A percentile compares a stretch with the other conserved stretches of the same genome.
These are phyloP conservation scores for Poronia punctata DNA, from an alignment of 495 filamentous ascomycete genomes.

Conservation along the genomic window DNA sequence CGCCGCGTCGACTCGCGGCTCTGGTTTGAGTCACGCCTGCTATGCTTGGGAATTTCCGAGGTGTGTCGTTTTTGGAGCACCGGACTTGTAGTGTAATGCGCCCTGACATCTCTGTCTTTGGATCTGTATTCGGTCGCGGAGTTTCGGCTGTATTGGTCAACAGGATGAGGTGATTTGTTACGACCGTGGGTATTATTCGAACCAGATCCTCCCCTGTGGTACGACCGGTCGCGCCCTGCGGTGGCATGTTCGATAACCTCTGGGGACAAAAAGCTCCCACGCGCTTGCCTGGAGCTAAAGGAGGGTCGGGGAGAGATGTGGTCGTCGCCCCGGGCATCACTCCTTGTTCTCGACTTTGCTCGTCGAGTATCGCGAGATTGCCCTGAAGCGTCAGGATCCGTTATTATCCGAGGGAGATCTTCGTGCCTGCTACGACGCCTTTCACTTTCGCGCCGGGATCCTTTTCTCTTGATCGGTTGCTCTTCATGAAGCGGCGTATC, in stretches of 20 bases:
- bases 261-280: slow-evolving; percentile 15
- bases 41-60: slow-evolving; percentile 16
- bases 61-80: slow-evolving; percentile 19
- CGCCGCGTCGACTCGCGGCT: slow-evolving; percentile 12
- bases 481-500: slow-evolving; percentile 19
- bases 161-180: slow-evolving; percentile 17
- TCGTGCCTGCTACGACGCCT: slow-evolving; percentile 16
- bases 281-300: slow-evolving; percentile 11
- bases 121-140: slow-evolving; percentile 15
- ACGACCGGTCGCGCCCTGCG: slow-evolving; percentile 32
- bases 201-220: slow-evolving; percentile 26
- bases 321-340: slow-evolving; percentile 20
- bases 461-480: slow-evolving; percentile 11
- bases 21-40: slow-evolving; percentile 10
- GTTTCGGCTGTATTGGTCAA: slow-evolving; percentile 16
- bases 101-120: slow-evolving; percentile 15
- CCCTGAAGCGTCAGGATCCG: slow-evolving; percentile 10
- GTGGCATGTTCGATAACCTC: slow-evolving; percentile 30
- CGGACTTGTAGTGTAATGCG: slow-evolving; percentile 15
- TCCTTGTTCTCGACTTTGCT: slow-evolving; percentile 25
- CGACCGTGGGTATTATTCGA: slow-evolving; percentile 13
- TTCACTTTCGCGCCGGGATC: slow-evolving; percentile 14
- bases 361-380: slow-evolving; percentile 12
- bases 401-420: slow-evolving; percentile 23
- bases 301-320: slow-evolving; percentile 21